Evolutionary conservation across 164 flowering plant species (phyloP).

Genomic region (Pachysandra terminalis): DNA sequence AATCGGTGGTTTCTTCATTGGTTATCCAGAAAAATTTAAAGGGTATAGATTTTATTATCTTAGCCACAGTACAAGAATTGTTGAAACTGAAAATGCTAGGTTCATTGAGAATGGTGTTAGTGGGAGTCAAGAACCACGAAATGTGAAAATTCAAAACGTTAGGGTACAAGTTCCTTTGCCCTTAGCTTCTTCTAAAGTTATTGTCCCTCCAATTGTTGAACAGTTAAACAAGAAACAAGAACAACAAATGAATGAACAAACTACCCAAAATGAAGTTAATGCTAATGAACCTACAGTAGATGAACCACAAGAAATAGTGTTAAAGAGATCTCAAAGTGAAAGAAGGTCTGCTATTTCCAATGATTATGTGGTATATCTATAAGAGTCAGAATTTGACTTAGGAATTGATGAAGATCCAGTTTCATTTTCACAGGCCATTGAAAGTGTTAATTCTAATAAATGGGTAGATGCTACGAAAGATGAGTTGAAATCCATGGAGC

Average conservation of each 20-base stretch:
- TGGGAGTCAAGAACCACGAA: constrained; percentile 11
- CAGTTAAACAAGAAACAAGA: too few relatives aligned
- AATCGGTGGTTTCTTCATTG: constrained; percentile 6
- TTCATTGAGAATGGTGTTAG: constrained; percentile 8
- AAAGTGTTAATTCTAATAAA: background rate
- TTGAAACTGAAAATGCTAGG: constrained; percentile 7
- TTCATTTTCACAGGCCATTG: background rate
- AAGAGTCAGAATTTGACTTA: background rate
- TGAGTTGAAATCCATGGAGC: background rate
- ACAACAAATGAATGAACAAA: too few relatives aligned
- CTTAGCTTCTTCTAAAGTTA: too few relatives aligned
- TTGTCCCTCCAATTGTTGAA: too few relatives aligned
- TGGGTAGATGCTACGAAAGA: background rate
- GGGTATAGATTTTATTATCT: constrained; percentile 19
- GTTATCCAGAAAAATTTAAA: constrained; percentile 9
- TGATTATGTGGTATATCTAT: constrained; percentile 16
- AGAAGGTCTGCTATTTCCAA: constrained; percentile 6
- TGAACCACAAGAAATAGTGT: constrained; percentile 11
- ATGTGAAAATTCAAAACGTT: background rate
- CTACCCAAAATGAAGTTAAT: too few relatives aligned
- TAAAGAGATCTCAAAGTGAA: constrained; percentile 11
- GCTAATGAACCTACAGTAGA: too few relatives aligned
- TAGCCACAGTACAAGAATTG: constrained; percentile 14
- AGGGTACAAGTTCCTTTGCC: too few relatives aligned
- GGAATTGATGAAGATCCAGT: background rate